Percentiles rank a stretch among this genome's conserved stretches.
phyloP scores from a whole-genome alignment of 1,284 basidiomycete genomes.

The Tetrapyrgos nigripes region DNA sequence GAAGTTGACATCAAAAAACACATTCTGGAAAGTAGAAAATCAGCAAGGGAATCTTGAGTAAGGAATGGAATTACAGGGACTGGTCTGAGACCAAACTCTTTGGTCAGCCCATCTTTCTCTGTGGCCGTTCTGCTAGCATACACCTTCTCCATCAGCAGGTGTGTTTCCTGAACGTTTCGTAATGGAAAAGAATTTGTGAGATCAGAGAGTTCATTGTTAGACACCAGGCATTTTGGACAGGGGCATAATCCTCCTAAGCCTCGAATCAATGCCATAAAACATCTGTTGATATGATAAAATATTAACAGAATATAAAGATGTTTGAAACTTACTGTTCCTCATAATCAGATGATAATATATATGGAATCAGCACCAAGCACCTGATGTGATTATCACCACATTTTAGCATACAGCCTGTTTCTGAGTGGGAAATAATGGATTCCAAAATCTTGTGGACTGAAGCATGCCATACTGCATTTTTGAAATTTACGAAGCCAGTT shows the following conservation, averaged over 20 bases:
- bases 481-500: slow-evolving; percentile 36
- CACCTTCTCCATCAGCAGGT: slow-evolving; percentile 18
- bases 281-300: slow-evolving; percentile 19
- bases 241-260: slow-evolving; percentile 33
- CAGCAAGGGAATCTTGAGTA: neutral
- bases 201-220: slow-evolving; percentile 26
- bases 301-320: neutral
- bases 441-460: slow-evolving; percentile 33
- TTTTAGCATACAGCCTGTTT: slow-evolving; percentile 25
- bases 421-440: slow-evolving; percentile 25
- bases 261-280: slow-evolving; percentile 37
- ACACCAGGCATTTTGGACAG: slow-evolving; percentile 42
- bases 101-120: slow-evolving; percentile 29
- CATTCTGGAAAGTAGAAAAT: slow-evolving; percentile 33
- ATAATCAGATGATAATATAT: slow-evolving; percentile 44
- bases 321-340: slow-evolving; percentile 41
- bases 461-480: slow-evolving; percentile 42
- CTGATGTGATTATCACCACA: slow-evolving; percentile 33
- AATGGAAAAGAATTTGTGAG: slow-evolving; percentile 13
- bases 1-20: slow-evolving; percentile 35
- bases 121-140: slow-evolving; percentile 6
- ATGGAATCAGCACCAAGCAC: slow-evolving; percentile 34
- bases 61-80: slow-evolving; percentile 32
- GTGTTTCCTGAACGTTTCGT: slow-evolving; percentile 21
- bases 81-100: slow-evolving; percentile 32